Conservation (phyloP, 306 rosid species). For the Echinosophora koreensis region DNA sequence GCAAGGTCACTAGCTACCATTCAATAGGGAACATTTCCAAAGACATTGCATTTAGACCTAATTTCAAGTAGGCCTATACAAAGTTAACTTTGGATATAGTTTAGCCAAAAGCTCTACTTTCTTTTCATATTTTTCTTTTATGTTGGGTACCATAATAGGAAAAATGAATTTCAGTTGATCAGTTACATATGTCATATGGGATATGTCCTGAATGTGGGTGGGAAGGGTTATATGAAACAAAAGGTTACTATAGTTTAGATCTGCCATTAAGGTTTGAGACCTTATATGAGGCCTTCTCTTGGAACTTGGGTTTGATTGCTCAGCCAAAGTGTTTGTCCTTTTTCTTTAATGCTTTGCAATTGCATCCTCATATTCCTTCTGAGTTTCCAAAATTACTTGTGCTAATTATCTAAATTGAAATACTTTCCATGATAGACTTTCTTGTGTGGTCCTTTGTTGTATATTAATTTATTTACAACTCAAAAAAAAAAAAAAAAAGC, state of each 20-base stretch:
- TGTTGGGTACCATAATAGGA: constrained; percentile 40
- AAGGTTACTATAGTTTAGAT: constrained; percentile 37
- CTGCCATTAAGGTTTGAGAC: constrained; percentile 38
- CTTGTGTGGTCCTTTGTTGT: constrained; percentile 38
- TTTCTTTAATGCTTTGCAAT: constrained; percentile 32
- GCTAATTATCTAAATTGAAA: constrained; percentile 38
- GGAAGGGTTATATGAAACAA: constrained; percentile 34
- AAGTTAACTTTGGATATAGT: constrained; percentile 20
- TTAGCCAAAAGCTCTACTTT: background rate
- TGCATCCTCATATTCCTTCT: constrained; percentile 12
- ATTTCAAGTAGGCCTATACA: constrained; percentile 10
- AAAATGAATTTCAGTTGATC: constrained; percentile 23
- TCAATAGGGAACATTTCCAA: constrained; percentile 9
- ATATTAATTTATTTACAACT: background rate
- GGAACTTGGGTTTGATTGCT: constrained; percentile 34
- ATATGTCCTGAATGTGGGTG: constrained; percentile 28
- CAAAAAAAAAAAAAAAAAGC: constrained; percentile 35
- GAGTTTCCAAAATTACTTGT: constrained; percentile 9
- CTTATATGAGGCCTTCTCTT: constrained; percentile 12
- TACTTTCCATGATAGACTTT: constrained; percentile 26
- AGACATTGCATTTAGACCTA: background rate
- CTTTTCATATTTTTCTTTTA: background rate
- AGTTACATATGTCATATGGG: constrained; percentile 29
- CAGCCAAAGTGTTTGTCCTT: constrained; percentile 30
- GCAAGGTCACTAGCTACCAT: background rate